These are phyloP conservation scores for Suhomyces prunicola DNA, from an alignment of 805 yeast genomes.

Conservation along the genomic window DNA sequence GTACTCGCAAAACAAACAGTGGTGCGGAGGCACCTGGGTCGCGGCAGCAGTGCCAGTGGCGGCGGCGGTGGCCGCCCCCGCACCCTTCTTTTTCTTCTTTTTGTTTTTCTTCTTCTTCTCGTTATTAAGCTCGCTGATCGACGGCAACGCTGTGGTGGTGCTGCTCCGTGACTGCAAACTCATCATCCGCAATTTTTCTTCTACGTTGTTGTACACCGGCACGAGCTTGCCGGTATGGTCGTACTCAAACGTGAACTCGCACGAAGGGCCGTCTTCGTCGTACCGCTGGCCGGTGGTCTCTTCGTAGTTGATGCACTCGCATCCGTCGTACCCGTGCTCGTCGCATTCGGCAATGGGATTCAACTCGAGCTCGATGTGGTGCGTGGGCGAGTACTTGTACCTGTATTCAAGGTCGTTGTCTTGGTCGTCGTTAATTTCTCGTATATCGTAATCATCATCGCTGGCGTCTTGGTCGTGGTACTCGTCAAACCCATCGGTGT, in stretches of 20 bases:
- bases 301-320: constrained; percentile 24
- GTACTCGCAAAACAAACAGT: constrained; percentile 53
- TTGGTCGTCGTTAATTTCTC: constrained; percentile 24
- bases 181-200: constrained; percentile 35
- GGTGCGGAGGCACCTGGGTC: constrained; percentile 3
- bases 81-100: constrained; percentile 18
- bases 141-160: constrained; percentile 8
- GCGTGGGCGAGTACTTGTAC: constrained; percentile 31
- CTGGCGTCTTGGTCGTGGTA: constrained; percentile 14
- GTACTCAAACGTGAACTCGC: constrained; percentile 45
- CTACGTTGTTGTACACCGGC: constrained; percentile 39
- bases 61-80: not conserved
- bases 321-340: constrained; percentile 23
- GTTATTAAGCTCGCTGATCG: constrained; percentile 11
- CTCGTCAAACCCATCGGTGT: constrained; percentile 17
- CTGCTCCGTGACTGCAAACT: constrained; percentile 16
- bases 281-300: constrained; percentile 3
- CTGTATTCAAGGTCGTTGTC: constrained; percentile 20
- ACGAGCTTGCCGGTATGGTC: constrained; percentile 39
- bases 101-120: constrained; percentile 18
- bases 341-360: constrained; percentile 33
- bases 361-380: constrained; percentile 42
- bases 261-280: constrained; percentile 35
- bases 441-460: constrained; percentile 36
- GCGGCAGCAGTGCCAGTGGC: not conserved